These are phyloP conservation scores for Thermoascus crustaceus DNA, from an alignment of 2,329 filamentous ascomycete genomes.

Conservation along the genomic window DNA sequence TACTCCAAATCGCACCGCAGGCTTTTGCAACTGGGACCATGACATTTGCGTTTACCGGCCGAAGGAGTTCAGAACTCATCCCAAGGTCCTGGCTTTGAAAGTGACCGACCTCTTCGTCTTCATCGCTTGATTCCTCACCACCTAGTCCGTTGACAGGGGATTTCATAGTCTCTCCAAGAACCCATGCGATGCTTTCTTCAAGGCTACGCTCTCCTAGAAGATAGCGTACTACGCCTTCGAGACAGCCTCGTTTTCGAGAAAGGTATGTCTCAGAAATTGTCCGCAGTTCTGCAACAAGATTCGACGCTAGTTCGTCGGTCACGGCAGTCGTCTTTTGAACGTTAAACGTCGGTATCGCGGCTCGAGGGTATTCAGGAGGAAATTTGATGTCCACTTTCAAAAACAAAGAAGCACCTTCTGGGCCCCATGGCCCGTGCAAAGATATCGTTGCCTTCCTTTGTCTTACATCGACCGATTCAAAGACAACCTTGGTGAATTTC, in stretches of 20 bases:
- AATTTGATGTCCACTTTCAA: conserved; percentile 52
- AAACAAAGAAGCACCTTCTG: conserved; percentile 44
- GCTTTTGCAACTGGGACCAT: conserved; percentile 56
- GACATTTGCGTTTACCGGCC: conserved; percentile 51
- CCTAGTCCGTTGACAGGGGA: conserved; percentile 35
- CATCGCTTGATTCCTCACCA: conserved; percentile 77
- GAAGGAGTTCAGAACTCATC: conserved; percentile 45
- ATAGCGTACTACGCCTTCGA: conserved; percentile 56
- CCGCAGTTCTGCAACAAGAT: conserved; percentile 44
- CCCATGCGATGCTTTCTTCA: conserved; percentile 48
- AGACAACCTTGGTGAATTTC: conserved; percentile 53
- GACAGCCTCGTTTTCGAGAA: conserved; percentile 45
- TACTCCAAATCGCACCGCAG: conserved; percentile 50
- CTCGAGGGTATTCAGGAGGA: conserved; percentile 47
- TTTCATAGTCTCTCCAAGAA: conserved; percentile 50
- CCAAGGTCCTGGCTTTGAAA: conserved; percentile 38
- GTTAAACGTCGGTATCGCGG: conserved; percentile 43
- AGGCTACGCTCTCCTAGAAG: conserved; percentile 51
- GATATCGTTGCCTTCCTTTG: conserved; percentile 48
- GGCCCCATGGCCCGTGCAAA: conserved; percentile 53
- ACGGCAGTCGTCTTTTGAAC: conserved; percentile 52
- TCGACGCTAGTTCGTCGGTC: conserved; percentile 42
- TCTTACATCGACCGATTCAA: conserved; percentile 51
- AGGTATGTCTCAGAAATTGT: conserved; percentile 49
- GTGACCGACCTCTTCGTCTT: conserved; percentile 54